Percentiles rank a stretch among this genome's conserved stretches.
Conservation (phyloP, 805 yeast species). For the Candida ulmi region DNA sequence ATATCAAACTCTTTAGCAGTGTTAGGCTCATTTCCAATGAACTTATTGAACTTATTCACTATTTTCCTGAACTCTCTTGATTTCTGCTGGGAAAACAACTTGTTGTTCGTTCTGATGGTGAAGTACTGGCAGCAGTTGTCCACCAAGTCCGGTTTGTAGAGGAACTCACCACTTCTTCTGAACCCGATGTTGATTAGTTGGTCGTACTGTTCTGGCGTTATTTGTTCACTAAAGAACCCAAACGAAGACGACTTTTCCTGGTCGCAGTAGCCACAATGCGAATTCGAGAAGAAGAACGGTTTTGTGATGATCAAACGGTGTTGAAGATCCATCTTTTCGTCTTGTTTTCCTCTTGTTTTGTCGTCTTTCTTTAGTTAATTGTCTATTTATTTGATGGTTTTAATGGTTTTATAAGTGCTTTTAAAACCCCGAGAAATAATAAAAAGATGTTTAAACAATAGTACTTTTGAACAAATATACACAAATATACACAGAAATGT, state of each 20-base stretch:
- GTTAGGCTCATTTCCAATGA: constrained; percentile 7
- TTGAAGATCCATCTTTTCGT: constrained; percentile 4
- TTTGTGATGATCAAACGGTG: constrained; percentile 36
- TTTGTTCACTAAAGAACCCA: constrained; percentile 37
- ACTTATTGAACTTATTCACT: constrained; percentile 49
- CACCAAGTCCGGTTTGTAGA: constrained; percentile 62
- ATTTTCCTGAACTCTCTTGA: constrained; percentile 51
- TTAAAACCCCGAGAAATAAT: neutral
- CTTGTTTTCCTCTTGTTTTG: too few species aligned
- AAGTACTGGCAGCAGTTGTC: constrained; percentile 75
- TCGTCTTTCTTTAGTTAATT: too few species aligned
- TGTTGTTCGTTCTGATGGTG: constrained; percentile 62
- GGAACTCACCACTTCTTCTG: constrained; percentile 69
- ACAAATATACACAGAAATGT: too few species aligned
- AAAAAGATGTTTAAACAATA: too few species aligned
- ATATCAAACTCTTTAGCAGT: constrained; percentile 23
- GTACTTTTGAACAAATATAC: too few species aligned
- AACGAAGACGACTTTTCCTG: constrained; percentile 26
- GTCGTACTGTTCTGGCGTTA: constrained; percentile 55
- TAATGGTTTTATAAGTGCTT: neutral
- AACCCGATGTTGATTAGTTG: constrained; percentile 64
- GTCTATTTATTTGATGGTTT: neutral
- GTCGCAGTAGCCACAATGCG: constrained; percentile 71
- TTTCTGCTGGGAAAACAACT: constrained; percentile 44
- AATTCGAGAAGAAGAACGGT: constrained; percentile 39